Percentiles rank a stretch among this genome's conserved stretches.
Conservation (phyloP, 345 rosid genomes). For the Pistacia atlantica region DNA sequence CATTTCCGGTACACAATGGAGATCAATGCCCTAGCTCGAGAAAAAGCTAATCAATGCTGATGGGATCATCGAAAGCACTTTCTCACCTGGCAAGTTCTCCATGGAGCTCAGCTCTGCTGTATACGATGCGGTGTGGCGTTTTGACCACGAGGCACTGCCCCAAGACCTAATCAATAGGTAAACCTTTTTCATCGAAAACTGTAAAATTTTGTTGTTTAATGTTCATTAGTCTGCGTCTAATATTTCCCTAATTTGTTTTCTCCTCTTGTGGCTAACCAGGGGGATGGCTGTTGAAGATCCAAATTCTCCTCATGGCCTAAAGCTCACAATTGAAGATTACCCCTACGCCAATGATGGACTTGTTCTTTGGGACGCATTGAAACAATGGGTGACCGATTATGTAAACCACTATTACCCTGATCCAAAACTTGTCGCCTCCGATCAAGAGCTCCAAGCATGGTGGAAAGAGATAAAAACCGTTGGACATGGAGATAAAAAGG, state of each 20-base stretch:
- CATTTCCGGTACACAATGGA: constrained; percentile 87
- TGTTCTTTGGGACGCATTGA: constrained; percentile 39
- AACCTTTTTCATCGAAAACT: neutral
- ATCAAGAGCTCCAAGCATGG: too few species aligned
- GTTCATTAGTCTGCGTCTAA: too few species aligned
- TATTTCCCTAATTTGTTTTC: neutral
- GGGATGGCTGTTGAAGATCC: constrained; percentile 61
- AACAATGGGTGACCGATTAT: too few species aligned
- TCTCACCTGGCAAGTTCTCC: constrained; percentile 56
- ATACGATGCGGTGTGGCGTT: constrained; percentile 57
- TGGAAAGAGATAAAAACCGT: too few species aligned
- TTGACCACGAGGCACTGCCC: constrained; percentile 56
- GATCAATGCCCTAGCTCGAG: constrained; percentile 22
- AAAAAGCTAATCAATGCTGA: constrained; percentile 48
- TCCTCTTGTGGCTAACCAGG: constrained; percentile 17
- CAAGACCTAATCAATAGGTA: constrained; percentile 56
- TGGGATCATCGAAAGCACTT: constrained; percentile 62
- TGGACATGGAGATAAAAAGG: too few species aligned
- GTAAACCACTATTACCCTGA: too few species aligned
- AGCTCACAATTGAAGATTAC: constrained; percentile 56
- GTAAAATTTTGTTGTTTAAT: too few species aligned
- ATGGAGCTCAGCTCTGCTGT: constrained; percentile 54
- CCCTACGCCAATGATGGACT: constrained; percentile 70
- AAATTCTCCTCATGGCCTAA: constrained; percentile 50
- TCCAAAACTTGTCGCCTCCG: too few species aligned